Evolutionary conservation across 202 grass and related monocot genomes (phyloP).

Genomic region (Eragrostis tef): DNA sequence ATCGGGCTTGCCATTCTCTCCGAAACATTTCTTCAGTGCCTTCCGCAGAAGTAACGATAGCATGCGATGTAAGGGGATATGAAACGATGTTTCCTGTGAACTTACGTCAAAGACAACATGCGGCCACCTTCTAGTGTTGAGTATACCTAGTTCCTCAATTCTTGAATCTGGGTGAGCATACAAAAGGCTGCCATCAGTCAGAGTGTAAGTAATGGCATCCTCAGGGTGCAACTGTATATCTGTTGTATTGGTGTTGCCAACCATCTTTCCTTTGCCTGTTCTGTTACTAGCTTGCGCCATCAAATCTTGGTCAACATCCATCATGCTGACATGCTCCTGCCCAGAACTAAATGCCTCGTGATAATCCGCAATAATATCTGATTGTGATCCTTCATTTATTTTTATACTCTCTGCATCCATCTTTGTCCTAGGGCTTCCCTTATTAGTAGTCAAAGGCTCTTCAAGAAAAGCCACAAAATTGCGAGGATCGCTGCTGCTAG

Average conservation of each 20-base stretch:
- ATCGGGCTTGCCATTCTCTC: slow-evolving; percentile 60
- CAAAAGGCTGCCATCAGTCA: slow-evolving; percentile 70
- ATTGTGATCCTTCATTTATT: slow-evolving; percentile 41
- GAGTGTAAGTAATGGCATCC: slow-evolving; percentile 54
- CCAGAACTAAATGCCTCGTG: slow-evolving; percentile 37
- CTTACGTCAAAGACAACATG: slow-evolving; percentile 85
- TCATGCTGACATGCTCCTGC: slow-evolving; percentile 26
- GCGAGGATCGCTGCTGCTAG: slow-evolving; percentile 42
- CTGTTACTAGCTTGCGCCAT: slow-evolving; percentile 27
- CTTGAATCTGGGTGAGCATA: slow-evolving; percentile 64
- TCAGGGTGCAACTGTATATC: slow-evolving; percentile 49
- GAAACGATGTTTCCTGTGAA: slow-evolving; percentile 96
- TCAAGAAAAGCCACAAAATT: slow-evolving; percentile 57
- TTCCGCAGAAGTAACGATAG: slow-evolving; percentile 84
- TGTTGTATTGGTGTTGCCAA: slow-evolving; percentile 32
- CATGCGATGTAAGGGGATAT: slow-evolving; percentile 94
- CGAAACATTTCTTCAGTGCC: slow-evolving; percentile 67
- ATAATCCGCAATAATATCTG: slow-evolving; percentile 35
- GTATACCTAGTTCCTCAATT: slow-evolving; percentile 67
- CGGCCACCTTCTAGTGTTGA: slow-evolving; percentile 69
- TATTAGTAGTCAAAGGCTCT: slow-evolving; percentile 50
- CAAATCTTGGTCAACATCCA: slow-evolving; percentile 52
- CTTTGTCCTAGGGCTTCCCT: slow-evolving; percentile 46
- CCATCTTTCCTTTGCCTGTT: slow-evolving; percentile 53
- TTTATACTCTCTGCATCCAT: slow-evolving; percentile 19